Percentiles rank a stretch among this genome's conserved stretches.
Conservation (phyloP, 2,329 filamentous ascomycete genomes). For the Beauveria scarabaeidicola region DNA sequence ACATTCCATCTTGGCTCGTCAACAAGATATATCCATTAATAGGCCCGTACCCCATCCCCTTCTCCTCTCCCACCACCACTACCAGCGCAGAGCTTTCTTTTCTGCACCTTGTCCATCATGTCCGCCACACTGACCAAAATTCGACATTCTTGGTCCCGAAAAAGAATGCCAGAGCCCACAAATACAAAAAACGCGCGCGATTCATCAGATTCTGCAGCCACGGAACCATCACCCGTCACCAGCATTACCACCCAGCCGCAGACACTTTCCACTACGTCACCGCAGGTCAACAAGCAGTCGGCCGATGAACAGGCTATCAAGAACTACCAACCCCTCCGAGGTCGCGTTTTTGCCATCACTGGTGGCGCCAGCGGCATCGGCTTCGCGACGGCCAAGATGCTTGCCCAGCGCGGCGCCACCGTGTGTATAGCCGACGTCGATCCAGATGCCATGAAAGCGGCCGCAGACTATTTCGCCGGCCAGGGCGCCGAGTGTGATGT, state of each 20-base stretch:
- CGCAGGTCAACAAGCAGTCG: not conserved
- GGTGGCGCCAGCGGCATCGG: slow-evolving; percentile 32
- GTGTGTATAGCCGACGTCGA: slow-evolving; percentile 31
- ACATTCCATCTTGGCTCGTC: no score
- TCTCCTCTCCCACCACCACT: not conserved
- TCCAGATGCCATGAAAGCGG: slow-evolving; percentile 21
- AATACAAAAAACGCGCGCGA: not conserved
- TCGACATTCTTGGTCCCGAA: not conserved
- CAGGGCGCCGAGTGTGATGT: slow-evolving; percentile 22
- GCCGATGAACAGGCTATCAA: not conserved
- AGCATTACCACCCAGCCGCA: not conserved
- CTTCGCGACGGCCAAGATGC: slow-evolving; percentile 30
- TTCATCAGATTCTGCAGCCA: not conserved
- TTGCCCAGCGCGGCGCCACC: slow-evolving; percentile 27
- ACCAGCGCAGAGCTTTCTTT: not conserved
- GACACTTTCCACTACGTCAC: not conserved
- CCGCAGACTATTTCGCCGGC: slow-evolving; percentile 23
- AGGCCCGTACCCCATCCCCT: no score
- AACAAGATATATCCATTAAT: no score
- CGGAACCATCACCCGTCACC: not conserved
- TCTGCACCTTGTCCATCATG: not conserved
- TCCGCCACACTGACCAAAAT: not conserved
- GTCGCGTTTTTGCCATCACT: slow-evolving; percentile 24
- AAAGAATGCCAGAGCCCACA: not conserved
- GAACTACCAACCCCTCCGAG: slow-evolving; percentile 6